Evolutionary conservation across 495 filamentous ascomycete species (phyloP), one percentile per base, ranked within the genome.

Genomic region (Penicillium fimorum): DNA sequence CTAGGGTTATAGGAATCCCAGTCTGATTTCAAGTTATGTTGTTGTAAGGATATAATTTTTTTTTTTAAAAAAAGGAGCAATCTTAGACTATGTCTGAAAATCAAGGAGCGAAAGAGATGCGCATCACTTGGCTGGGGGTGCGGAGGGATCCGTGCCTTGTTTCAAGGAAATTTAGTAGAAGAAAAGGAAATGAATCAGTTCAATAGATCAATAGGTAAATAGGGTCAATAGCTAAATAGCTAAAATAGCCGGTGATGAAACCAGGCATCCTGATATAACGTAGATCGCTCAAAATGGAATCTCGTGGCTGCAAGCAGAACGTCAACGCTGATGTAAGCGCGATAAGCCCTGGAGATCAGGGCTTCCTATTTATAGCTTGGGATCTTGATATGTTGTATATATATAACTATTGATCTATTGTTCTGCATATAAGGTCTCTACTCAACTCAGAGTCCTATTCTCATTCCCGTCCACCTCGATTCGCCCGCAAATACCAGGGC

Each of bases 391-490:
- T 15, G 32, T 10, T 33, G 32, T 33, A 33, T 3, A 4, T 25
- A 25, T 25, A 25, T 25, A 7, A 27, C 6, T 22, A 2, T 22
- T 22, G 22, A 22, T 27, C 25, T 27, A 7, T 27, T 27, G 3
- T 27, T 27, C 11, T 22, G 42, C 2, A 43, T 9, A 20, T 40
- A 41, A 4, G 37, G 33, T 8, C 2, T 32, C 47, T 46, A 57
- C 20, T 55, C 37, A 37, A 55, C 46, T 0, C 64, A 58, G 22
- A 67, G 37, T 35, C 64, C 64, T 0, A 81, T 78, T 41, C 77
- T 70, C 76, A 81, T 81, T 78, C 79, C 37, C 63, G 74, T 7
- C 77, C 79, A 33, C 77, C 76, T 20, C 79, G 67, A 53, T 82
- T 82, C 18, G 76, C 78, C 11, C 79, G 70, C 38, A 82, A 63